Evolutionary conservation across 441 rosid genomes (phyloP), one percentile per base, ranked within the genome.

Genomic region (Syzygium malaccense): DNA sequence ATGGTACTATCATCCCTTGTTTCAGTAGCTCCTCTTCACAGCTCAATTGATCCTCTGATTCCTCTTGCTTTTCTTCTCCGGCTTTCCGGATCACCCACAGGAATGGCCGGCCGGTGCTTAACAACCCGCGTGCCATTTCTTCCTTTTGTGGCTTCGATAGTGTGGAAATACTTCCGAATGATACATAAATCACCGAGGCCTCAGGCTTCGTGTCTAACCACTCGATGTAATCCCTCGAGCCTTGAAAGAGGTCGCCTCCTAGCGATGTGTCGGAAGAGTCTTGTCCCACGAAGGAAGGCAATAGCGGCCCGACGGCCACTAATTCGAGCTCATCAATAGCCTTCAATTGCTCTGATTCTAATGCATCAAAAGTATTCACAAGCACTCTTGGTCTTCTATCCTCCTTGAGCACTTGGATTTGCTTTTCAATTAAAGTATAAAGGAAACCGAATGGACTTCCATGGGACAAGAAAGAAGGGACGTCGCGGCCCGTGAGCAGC

Each of bases 111-210:
- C 85, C 86, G 3, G 88, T 88, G 1, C 41, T 90, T 7, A 94
- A 30, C 30, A 95, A 87, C 9, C 92, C 96, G 3, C 84, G 64
- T 1, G 91, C 92, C 0, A 95, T 88, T 87, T 95, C 94, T 68
- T 93, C 94, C 93, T 89, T 91, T 86, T 96, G 97, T 9, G 37
- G 87, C 55, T 91, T 92, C 15, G 92, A 87, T 25, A 95, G 32
- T 80, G 60, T 87, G 0, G 89, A 86, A 3, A 92, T 85, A 68
- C 94, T 95, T 37, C 98, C 98, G n/a, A 94, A 94, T 0, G 97
- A 94, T 11, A 95, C 90, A 26, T 94, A 96, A 49, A 95, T 87
- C 60, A 95, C 96, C 20, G 96, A 95, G 19, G 93, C 93, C 79
- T 88, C 87, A 18, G 92, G 91, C 90, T 93, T 93, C 6, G 94